A percentile compares a stretch with the other conserved stretches of the same genome.
phyloP scores from a whole-genome alignment of 768 basidiomycete genomes.

The Leucocoprinus leucothites region DNA sequence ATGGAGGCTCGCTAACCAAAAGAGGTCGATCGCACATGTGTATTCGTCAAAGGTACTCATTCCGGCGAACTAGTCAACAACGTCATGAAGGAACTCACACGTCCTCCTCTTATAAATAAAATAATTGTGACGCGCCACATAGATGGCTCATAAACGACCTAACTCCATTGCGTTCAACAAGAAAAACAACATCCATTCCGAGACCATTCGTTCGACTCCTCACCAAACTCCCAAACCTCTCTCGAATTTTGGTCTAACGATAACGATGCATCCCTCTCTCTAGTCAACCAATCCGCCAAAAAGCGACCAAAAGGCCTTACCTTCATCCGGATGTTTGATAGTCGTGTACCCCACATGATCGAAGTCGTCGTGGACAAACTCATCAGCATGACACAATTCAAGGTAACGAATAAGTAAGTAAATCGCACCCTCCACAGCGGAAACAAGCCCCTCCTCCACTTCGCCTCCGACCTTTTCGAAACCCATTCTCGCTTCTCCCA shows the following conservation, averaged over 20 bases:
- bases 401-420: constrained; percentile 47
- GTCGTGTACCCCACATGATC: constrained; percentile 88
- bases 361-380: constrained; percentile 88
- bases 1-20: constrained; percentile 85
- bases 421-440: constrained; percentile 32
- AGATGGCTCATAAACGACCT: constrained; percentile 96
- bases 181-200: constrained; percentile 86
- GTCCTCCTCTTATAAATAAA: constrained; percentile 22
- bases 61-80: constrained; percentile 75
- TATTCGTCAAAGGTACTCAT: constrained; percentile 89
- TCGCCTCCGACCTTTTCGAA: constrained; percentile 93
- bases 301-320: constrained; percentile 89
- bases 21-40: constrained; percentile 82
- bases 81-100: constrained; percentile 87
- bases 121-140: not conserved
- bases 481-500: constrained; percentile 90
- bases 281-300: constrained; percentile 89
- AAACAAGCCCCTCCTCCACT: constrained; percentile 90
- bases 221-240: constrained; percentile 37
- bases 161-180: constrained; percentile 90
- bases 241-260: constrained; percentile 92
- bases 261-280: constrained; percentile 91
- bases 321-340: constrained; percentile 84
- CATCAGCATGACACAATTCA: constrained; percentile 76
- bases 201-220: constrained; percentile 89